These are phyloP conservation scores for Aaosphaeria pasadenensis DNA, from an alignment of 2,329 filamentous ascomycete genomes.

Conservation along the genomic window DNA sequence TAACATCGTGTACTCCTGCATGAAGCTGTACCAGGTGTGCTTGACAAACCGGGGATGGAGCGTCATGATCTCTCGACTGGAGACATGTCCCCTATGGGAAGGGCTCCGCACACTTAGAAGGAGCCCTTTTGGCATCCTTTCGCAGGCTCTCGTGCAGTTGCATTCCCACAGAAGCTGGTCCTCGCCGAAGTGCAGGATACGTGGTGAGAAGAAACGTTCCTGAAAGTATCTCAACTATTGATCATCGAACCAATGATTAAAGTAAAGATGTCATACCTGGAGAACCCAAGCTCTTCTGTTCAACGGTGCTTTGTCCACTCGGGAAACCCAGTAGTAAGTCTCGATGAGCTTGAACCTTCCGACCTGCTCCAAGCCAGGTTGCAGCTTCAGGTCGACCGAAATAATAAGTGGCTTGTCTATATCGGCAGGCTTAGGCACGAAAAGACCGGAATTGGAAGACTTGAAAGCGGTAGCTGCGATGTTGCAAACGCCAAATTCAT, in stretches of 20 bases:
- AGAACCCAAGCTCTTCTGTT: background rate
- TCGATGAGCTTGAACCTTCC: background rate
- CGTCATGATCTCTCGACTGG: too few relatives aligned
- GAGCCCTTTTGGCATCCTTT: too few relatives aligned
- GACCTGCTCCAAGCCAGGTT: background rate
- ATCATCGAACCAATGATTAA: too few relatives aligned
- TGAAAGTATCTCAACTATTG: too few relatives aligned
- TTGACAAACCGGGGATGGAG: too few relatives aligned
- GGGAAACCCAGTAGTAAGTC: background rate
- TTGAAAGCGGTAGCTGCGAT: conserved; percentile 1
- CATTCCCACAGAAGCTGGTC: background rate
- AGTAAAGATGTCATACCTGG: too few relatives aligned
- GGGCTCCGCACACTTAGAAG: too few relatives aligned
- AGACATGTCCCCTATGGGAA: too few relatives aligned
- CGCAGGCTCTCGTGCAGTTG: too few relatives aligned
- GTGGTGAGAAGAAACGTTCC: conserved; percentile 1
- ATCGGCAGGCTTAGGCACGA: background rate
- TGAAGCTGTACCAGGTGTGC: too few relatives aligned
- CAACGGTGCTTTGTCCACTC: background rate
- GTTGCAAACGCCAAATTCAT: background rate
- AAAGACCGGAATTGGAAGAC: background rate
- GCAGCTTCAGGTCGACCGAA: background rate
- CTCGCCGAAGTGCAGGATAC: background rate
- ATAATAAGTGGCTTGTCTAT: background rate
- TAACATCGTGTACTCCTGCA: too few relatives aligned